Percentiles rank a stretch among this genome's conserved stretches.
Conservation (phyloP, 345 rosid species). For the Camelina hispida region DNA sequence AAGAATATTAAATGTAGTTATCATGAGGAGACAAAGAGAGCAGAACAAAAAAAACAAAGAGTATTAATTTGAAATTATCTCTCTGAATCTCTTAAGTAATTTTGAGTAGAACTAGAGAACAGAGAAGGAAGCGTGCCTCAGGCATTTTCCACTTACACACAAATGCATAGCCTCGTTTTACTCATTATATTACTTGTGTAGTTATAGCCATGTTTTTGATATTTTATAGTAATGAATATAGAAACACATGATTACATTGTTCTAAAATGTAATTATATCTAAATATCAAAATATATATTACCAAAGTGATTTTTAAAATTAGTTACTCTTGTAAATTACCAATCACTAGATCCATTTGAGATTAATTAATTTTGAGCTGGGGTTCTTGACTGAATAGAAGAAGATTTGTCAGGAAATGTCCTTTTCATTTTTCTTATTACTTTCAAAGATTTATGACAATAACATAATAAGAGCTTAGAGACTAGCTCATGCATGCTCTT, state of each 20-base stretch:
- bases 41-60: not conserved
- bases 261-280: conserved; percentile 3
- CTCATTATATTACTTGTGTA: conserved; percentile 3
- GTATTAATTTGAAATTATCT: conserved; percentile 9
- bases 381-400: not conserved
- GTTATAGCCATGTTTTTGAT: not conserved
- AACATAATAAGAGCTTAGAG: not conserved
- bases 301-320: not conserved
- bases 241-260: not conserved
- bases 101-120: conserved; percentile 15
- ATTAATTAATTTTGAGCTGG: not conserved
- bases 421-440: not conserved
- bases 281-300: not conserved
- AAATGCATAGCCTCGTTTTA: conserved; percentile 16
- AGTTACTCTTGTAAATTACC: conserved; percentile 1
- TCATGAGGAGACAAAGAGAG: conserved; percentile 20
- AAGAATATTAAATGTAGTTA: not conserved
- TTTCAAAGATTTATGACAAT: not conserved
- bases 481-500: conserved; percentile 28
- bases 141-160: conserved; percentile 5
- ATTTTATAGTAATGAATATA: not conserved
- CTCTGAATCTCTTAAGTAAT: conserved; percentile 8
- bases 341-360: not conserved
- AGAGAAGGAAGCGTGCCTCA: conserved; percentile 20
- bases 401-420: not conserved